A percentile compares a stretch with the other conserved stretches of the same genome.
Evolutionary conservation across 129 eudicot genomes (phyloP).

Genomic region (Artemisia tridentata): DNA sequence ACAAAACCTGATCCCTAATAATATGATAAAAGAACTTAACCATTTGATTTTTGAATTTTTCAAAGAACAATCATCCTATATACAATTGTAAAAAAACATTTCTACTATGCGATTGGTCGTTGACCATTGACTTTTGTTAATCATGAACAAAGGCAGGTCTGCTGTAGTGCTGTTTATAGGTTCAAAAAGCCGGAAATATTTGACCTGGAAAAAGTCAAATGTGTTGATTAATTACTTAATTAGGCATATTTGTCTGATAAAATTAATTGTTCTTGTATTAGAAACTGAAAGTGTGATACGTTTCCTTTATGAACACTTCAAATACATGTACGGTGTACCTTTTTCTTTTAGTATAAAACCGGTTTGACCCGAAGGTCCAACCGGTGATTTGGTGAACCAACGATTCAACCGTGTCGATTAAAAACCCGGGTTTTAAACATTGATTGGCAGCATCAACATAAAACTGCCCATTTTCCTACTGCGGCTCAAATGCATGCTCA

Average conservation of each 20-base stretch:
- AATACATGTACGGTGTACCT: no score
- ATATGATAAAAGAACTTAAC: not conserved
- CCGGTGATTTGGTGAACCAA: no score
- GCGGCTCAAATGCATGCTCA: conserved; percentile 27
- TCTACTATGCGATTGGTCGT: not conserved
- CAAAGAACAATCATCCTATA: not conserved
- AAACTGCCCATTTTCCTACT: conserved; percentile 34
- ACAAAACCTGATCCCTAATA: not conserved
- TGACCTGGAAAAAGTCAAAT: conserved; percentile 34
- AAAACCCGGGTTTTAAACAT: no score
- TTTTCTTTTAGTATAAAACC: no score
- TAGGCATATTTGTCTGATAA: no score
- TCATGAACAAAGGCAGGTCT: conserved; percentile 19
- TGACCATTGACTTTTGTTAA: conserved; percentile 28
- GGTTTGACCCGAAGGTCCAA: no score
- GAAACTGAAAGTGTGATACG: not conserved
- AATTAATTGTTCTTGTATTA: not conserved
- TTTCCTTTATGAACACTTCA: no score
- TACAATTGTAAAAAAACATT: not conserved
- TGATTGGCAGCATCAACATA: conserved; percentile 21
- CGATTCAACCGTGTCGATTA: no score
- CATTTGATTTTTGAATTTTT: not conserved
- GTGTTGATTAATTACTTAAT: conserved; percentile 8
- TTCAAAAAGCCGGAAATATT: conserved; percentile 29
- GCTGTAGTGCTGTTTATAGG: conserved; percentile 20